Evolutionary conservation across 345 rosid genomes (phyloP).

Genomic region (Mangifera indica): DNA sequence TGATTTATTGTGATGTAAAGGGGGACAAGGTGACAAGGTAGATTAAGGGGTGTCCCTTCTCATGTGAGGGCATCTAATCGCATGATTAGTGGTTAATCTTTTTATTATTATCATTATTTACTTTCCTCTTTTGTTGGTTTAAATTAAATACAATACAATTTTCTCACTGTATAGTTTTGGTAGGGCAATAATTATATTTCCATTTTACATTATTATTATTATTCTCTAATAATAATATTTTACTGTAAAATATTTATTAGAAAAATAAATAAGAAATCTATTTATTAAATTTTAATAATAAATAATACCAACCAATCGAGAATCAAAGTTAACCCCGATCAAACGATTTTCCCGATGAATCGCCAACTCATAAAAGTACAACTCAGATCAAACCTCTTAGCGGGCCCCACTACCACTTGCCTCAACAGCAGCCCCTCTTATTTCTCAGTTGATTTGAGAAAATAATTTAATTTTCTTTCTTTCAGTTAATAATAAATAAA

Average conservation of each 20-base stretch:
- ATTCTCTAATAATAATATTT: not conserved
- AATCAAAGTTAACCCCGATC: not conserved
- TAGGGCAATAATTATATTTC: not conserved
- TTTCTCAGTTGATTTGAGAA: not conserved
- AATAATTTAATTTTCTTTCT: not conserved
- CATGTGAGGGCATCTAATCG: too few species aligned
- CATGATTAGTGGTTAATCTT: too few species aligned
- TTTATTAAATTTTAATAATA: too few species aligned
- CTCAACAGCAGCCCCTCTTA: not conserved
- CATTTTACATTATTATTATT: not conserved
- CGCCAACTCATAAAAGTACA: slow-evolving; percentile 5
- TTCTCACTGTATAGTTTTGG: too few species aligned
- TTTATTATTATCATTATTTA: not conserved
- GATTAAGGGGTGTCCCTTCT: too few species aligned
- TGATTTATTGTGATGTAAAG: too few species aligned
- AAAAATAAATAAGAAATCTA: not conserved
- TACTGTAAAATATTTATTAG: too few species aligned
- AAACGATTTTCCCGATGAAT: slow-evolving; percentile 13
- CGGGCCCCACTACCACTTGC: too few species aligned
- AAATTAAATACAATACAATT: too few species aligned
- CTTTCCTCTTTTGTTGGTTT: too few species aligned
- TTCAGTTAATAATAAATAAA: too few species aligned
- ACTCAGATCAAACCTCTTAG: not conserved
- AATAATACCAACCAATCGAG: not conserved
- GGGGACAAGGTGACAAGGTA: too few species aligned